Conservation (phyloP, 2,329 filamentous ascomycete genomes). For the Pseudocercospora macadamiae region DNA sequence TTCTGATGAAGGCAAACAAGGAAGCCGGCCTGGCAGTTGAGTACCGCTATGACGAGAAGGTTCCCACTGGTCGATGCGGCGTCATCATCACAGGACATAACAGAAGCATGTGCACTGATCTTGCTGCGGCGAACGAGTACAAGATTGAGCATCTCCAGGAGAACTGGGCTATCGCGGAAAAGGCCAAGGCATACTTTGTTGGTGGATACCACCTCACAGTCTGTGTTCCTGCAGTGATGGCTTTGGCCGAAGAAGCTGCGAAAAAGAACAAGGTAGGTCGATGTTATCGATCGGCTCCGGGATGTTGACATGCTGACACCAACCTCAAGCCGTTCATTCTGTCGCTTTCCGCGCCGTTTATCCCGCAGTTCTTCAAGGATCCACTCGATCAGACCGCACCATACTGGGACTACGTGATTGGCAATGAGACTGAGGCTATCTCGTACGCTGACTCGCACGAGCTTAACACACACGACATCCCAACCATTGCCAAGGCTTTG, state of each 20-base stretch:
- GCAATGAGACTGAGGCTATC: conserved; percentile 93
- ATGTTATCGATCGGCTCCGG: conserved; percentile 6
- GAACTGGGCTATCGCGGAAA: conserved; percentile 90
- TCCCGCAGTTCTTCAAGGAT: conserved; percentile 97
- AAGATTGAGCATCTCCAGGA: conserved; percentile 92
- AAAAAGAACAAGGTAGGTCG: conserved; percentile 74
- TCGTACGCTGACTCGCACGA: conserved; percentile 83
- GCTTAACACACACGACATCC: conserved; percentile 73
- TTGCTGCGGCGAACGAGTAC: conserved; percentile 96
- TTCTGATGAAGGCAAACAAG: conserved; percentile 81
- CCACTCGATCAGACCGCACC: conserved; percentile 80
- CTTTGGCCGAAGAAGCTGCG: conserved; percentile 87
- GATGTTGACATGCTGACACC: conserved; percentile 20
- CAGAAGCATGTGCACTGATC: conserved; percentile 91
- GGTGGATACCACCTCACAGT: conserved; percentile 98
- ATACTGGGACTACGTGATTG: conserved; percentile 95
- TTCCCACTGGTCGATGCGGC: conserved; percentile 90
- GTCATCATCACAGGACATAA: conserved; percentile 97
- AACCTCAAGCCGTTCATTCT: conserved; percentile 71
- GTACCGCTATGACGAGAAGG: conserved; percentile 85
- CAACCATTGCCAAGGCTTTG: conserved; percentile 81
- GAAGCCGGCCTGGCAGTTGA: conserved; percentile 88
- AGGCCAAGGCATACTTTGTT: conserved; percentile 86
- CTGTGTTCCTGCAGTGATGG: conserved; percentile 85
- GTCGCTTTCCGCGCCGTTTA: conserved; percentile 93